Percentiles rank a stretch among this genome's conserved stretches.
phyloP scores from a whole-genome alignment of 805 yeast species.

The Ogataea corticis region DNA sequence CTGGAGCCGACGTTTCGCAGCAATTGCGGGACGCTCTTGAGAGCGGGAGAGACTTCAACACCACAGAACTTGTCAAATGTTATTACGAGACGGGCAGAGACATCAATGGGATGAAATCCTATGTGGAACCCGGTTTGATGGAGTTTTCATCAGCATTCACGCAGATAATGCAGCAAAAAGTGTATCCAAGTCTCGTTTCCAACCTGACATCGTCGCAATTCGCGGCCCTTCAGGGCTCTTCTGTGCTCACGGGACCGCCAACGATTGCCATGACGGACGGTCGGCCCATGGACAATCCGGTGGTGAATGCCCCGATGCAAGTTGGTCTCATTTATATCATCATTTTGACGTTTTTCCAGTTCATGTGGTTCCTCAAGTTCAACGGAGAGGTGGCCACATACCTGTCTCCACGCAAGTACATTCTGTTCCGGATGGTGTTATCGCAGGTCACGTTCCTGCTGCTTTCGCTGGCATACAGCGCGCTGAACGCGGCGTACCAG shows the following conservation, averaged over 20 bases:
- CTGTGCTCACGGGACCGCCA: slow-evolving; percentile 26
- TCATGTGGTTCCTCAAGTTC: slow-evolving; percentile 56
- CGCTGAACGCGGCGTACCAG: slow-evolving; percentile 69
- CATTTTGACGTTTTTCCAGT: slow-evolving; percentile 71
- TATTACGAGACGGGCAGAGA: slow-evolving; percentile 69
- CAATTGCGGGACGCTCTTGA: slow-evolving; percentile 41
- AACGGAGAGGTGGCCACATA: slow-evolving; percentile 52
- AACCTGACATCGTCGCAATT: slow-evolving; percentile 27
- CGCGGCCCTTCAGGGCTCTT: slow-evolving; percentile 20
- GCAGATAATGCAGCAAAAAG: slow-evolving; percentile 12
- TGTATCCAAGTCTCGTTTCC: slow-evolving; percentile 33
- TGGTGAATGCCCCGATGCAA: slow-evolving; percentile 65
- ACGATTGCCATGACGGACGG: slow-evolving; percentile 38
- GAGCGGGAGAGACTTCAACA: slow-evolving; percentile 32
- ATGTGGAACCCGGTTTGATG: slow-evolving; percentile 45
- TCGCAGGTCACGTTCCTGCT: slow-evolving; percentile 57
- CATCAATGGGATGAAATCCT: slow-evolving; percentile 45
- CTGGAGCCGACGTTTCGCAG: slow-evolving; percentile 44
- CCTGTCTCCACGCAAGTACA: slow-evolving; percentile 42
- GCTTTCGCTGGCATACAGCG: slow-evolving; percentile 56
- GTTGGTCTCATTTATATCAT: slow-evolving; percentile 74
- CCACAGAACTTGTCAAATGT: slow-evolving; percentile 25
- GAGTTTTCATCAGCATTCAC: slow-evolving; percentile 36
- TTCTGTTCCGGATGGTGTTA: slow-evolving; percentile 51
- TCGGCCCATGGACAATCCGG: slow-evolving; percentile 51